Evolutionary conservation across 768 basidiomycete species (phyloP).

Genomic region (Tulasnella sp.): DNA sequence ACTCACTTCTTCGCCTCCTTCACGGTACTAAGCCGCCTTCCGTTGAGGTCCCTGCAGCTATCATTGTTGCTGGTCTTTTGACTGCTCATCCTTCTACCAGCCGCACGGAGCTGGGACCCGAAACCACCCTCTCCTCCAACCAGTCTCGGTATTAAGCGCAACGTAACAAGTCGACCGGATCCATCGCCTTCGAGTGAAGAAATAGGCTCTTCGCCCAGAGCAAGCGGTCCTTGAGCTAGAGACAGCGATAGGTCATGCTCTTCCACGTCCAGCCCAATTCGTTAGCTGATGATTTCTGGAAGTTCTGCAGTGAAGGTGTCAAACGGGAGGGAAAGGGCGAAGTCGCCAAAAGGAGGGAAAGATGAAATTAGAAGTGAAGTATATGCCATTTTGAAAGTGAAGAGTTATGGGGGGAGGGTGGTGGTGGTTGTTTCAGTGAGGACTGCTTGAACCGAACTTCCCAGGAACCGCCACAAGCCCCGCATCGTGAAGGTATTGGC

Average conservation of each 20-base stretch:
- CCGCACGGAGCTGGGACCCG: slow-evolving; percentile 91
- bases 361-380: slow-evolving; percentile 49
- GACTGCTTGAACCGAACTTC: neutral
- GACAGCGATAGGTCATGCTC: slow-evolving; percentile 44
- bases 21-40: no score
- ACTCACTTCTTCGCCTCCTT: no score
- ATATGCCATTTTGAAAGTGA: neutral
- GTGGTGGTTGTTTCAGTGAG: neutral
- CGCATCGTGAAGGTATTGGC: no score
- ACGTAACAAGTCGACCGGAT: slow-evolving; percentile 46
- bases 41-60: no score
- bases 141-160: slow-evolving; percentile 68
- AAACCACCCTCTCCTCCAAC: slow-evolving; percentile 96
- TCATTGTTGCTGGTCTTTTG: slow-evolving; percentile 95
- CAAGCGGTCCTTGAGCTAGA: slow-evolving; percentile 39
- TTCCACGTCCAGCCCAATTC: slow-evolving; percentile 48
- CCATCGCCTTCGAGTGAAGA: slow-evolving; percentile 38
- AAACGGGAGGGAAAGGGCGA: slow-evolving; percentile 46
- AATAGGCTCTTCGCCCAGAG: slow-evolving; percentile 36
- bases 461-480: neutral
- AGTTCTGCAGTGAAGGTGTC: slow-evolving; percentile 44
- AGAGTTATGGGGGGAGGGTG: neutral
- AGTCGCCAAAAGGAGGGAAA: slow-evolving; percentile 57
- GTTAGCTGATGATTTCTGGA: slow-evolving; percentile 45
- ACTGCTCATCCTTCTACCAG: slow-evolving; percentile 94